These are phyloP conservation scores for Paramecium caudatum DNA, from an alignment of 73 alveolate species.

Conservation along the genomic window DNA sequence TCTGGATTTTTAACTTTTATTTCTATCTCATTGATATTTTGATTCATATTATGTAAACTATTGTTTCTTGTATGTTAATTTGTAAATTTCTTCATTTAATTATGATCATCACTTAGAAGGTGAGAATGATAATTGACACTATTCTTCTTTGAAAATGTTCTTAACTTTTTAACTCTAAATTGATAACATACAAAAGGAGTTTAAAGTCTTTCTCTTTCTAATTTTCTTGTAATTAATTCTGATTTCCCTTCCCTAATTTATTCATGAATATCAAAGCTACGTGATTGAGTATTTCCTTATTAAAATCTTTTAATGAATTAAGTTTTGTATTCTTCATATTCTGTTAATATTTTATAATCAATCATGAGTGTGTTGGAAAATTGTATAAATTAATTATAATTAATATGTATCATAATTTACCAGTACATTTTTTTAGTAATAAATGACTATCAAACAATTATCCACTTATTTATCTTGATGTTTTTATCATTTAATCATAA, in stretches of 20 bases:
- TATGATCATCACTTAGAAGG: neutral
- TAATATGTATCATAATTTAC: neutral
- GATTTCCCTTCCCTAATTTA: neutral
- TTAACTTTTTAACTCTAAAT: neutral
- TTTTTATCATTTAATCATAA: neutral
- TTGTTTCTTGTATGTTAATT: neutral
- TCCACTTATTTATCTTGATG: neutral
- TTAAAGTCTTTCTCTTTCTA: constrained; percentile 12
- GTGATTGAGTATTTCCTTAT: too few species aligned
- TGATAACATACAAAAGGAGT: constrained; percentile 20
- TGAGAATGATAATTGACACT: neutral
- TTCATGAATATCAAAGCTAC: too few species aligned
- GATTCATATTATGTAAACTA: neutral
- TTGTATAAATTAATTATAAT: constrained; percentile 5
- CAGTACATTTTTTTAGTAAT: neutral
- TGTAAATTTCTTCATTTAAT: neutral
- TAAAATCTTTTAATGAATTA: too few species aligned
- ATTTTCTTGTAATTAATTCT: neutral
- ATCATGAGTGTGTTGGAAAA: neutral
- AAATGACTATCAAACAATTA: constrained; percentile 10
- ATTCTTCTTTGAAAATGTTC: neutral
- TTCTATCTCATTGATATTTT: neutral
- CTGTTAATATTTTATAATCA: neutral
- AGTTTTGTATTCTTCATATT: neutral
- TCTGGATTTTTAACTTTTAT: neutral